Percentiles rank a stretch among this genome's conserved stretches.
Conservation (phyloP, 2,329 filamentous ascomycete species). For the Zopfia rhizophila region DNA sequence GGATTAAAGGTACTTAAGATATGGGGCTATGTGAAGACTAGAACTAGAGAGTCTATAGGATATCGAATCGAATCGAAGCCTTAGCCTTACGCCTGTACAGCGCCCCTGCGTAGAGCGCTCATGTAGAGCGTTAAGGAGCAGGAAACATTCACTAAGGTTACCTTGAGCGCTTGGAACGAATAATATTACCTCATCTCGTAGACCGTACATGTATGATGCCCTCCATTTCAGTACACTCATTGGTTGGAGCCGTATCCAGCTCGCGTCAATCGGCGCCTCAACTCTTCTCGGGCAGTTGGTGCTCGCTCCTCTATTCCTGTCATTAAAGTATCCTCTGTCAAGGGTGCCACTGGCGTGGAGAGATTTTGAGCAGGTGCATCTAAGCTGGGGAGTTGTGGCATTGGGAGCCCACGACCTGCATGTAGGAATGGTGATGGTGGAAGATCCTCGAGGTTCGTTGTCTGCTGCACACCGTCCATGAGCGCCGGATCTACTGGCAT, state of each 20-base stretch:
- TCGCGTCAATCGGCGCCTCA: conserved; percentile 34
- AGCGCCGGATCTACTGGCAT: conserved; percentile 71
- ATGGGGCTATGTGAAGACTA: too few relatives aligned
- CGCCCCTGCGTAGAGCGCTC: too few relatives aligned
- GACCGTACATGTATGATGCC: not conserved
- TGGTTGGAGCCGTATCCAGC: conserved; percentile 18
- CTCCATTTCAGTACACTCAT: conserved; percentile 4
- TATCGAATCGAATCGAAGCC: too few relatives aligned
- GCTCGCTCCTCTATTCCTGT: conserved; percentile 13
- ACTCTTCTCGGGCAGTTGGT: conserved; percentile 35
- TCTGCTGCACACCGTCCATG: conserved; percentile 56
- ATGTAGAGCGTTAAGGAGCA: too few relatives aligned
- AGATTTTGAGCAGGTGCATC: conserved; percentile 18
- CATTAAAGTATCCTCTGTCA: conserved; percentile 13
- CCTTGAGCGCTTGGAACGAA: too few relatives aligned
- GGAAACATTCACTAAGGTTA: too few relatives aligned
- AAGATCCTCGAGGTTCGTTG: conserved; percentile 37
- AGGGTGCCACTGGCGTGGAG: conserved; percentile 10
- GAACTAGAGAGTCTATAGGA: too few relatives aligned
- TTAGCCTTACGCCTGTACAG: too few relatives aligned
- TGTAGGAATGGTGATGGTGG: conserved; percentile 48
- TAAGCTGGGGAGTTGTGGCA: conserved; percentile 19
- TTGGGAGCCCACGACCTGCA: conserved; percentile 25
- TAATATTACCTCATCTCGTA: too few relatives aligned
- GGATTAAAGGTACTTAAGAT: too few relatives aligned